These are phyloP conservation scores for Saccharomyces pastorianus DNA, from an alignment of 1,139 yeast species.

Conservation along the genomic window DNA sequence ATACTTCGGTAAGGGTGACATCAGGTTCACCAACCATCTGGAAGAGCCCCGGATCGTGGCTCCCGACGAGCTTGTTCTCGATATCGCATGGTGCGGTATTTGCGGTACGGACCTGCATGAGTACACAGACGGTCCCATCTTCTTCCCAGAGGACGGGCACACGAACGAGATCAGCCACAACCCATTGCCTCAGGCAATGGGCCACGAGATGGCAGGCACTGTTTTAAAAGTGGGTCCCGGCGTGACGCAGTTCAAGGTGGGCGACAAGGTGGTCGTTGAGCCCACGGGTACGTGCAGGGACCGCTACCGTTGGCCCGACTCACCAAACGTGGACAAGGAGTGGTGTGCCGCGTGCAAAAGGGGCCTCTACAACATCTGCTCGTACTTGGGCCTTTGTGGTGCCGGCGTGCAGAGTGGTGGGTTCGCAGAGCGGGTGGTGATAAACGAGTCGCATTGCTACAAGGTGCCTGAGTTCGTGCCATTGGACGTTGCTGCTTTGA, in stretches of 20 bases:
- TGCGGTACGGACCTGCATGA: constrained; percentile 56
- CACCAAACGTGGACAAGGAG: constrained; percentile 19
- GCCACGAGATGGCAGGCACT: constrained; percentile 52
- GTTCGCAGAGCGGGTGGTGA: constrained; percentile 42
- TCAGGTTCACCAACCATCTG: constrained; percentile 38
- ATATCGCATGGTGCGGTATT: constrained; percentile 48
- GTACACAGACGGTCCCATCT: constrained; percentile 45
- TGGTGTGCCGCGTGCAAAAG: constrained; percentile 40
- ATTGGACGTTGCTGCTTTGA: constrained; percentile 46
- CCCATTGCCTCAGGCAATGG: constrained; percentile 41
- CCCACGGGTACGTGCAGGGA: constrained; percentile 50
- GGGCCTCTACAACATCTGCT: constrained; percentile 43
- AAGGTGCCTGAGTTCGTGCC: constrained; percentile 43
- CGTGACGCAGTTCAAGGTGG: constrained; percentile 31
- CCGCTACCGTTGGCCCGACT: constrained; percentile 29
- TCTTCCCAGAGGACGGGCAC: constrained; percentile 35
- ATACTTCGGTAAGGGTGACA: constrained; percentile 43
- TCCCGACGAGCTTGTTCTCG: constrained; percentile 44
- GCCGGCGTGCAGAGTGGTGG: constrained; percentile 47
- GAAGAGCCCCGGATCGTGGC: constrained; percentile 40
- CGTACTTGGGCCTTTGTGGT: constrained; percentile 38
- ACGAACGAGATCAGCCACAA: constrained; percentile 31
- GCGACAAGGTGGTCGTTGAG: constrained; percentile 45
- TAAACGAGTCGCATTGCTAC: constrained; percentile 41
- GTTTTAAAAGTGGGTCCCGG: constrained; percentile 35